phyloP scores from a whole-genome alignment of 1,139 yeast genomes.

The Geotrichum reessii region DNA sequence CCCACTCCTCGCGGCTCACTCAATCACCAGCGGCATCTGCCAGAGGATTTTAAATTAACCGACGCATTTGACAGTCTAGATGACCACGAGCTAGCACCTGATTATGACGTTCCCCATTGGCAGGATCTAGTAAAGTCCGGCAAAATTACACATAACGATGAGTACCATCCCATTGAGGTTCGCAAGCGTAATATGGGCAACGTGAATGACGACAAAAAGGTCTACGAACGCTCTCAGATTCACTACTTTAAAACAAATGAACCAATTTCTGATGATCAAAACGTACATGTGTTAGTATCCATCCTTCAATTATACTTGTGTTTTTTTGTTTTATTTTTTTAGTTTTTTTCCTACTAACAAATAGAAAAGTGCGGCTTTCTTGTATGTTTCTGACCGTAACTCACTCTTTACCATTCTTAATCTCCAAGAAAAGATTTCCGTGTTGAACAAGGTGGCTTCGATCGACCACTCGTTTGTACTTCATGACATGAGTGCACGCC shows the following conservation, averaged over 20 bases:
- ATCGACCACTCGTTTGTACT: slow-evolving; percentile 33
- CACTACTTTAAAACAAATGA: slow-evolving; percentile 30
- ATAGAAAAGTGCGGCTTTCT: slow-evolving; percentile 26
- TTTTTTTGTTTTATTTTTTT: neutral
- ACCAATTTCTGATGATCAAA: slow-evolving; percentile 25
- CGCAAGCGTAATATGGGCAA: slow-evolving; percentile 29
- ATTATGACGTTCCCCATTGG: slow-evolving; percentile 29
- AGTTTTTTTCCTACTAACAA: neutral
- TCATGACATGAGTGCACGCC: slow-evolving; percentile 29
- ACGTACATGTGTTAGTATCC: slow-evolving; percentile 26
- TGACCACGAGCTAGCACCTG: slow-evolving; percentile 30
- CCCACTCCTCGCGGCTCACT: slow-evolving; percentile 23
- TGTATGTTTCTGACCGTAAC: slow-evolving; percentile 35
- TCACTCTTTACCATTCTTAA: slow-evolving; percentile 34
- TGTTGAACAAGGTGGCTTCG: slow-evolving; percentile 29
- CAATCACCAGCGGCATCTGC: slow-evolving; percentile 25
- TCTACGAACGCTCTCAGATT: slow-evolving; percentile 28
- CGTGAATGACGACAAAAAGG: slow-evolving; percentile 22
- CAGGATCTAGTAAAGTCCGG: slow-evolving; percentile 23
- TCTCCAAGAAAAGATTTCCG: slow-evolving; percentile 25
- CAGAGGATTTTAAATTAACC: slow-evolving; percentile 17
- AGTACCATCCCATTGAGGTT: slow-evolving; percentile 32
- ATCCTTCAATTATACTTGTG: too few relatives aligned
- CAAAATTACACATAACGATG: slow-evolving; percentile 20
- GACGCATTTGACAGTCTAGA: slow-evolving; percentile 19